Base-by-base conservation (phyloP, 1,284 basidiomycete genomes). In the Ustilago sp. region DNA sequence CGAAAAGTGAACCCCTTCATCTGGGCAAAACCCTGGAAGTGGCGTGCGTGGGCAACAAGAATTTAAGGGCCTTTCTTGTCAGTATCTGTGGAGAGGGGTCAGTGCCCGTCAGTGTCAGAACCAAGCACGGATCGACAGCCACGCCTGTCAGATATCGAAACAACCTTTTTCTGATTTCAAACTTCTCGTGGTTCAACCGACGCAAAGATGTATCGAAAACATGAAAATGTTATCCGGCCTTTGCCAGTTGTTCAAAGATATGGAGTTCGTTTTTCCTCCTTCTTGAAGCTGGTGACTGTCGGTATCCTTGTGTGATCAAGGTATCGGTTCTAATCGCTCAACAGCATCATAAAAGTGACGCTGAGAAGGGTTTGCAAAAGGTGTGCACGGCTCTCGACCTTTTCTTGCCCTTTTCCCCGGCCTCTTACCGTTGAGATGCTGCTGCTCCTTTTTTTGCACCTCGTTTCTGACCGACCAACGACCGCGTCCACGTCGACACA, bases 51-150 rank as follows among this genome's bases (percentile, higher is more conserved):
- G 34, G 4, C 34, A 36, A 28, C 11, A 19, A 28, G 23, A 28
- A 3, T 28, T 45, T 19, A 19, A 19, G n/a, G 43, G 43, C 11
- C 6, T 19, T 45, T 17, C 2, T 45, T 45, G 52, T 39, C 35
- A 6, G 7, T 15, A 23, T 23, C 52, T 39, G n/a, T 47, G 35
- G 28, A 62, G 38, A 70, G 53, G 23, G 62, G 19, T 54, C 39
- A 51, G 55, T 52, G 59, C 63, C 63, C 19, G 35, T 58, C 34
- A n/a, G 57, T 12, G 19, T 53, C 5, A 28, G 53, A 38, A 15
- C 15, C 19, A 38, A 50, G 36, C 38, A 68, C 41, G 58, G 60
- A 68, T 68, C 60, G 67, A 63, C 67, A 52, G 39, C n/a, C 43
- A 51, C 19, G 47, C 36, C 67, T 63, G 66, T 68, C 66, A 68